A percentile compares a stretch with the other conserved stretches of the same genome.
Evolutionary conservation across 129 eudicot genomes (phyloP).

Genomic region (Cynara cardunculus): DNA sequence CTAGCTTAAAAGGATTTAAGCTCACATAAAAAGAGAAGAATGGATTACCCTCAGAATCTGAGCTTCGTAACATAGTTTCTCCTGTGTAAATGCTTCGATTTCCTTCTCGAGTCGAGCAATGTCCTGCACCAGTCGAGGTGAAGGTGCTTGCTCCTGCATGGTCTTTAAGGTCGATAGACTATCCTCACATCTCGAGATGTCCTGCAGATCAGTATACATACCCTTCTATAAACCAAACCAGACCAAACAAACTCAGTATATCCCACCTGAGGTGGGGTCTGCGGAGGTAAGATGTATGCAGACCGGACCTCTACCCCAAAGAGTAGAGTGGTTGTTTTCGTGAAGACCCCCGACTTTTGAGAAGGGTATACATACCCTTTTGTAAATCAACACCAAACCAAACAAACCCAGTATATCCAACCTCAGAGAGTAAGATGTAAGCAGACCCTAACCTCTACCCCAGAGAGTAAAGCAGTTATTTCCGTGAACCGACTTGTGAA

Average conservation of each 20-base stretch:
- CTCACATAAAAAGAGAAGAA: background rate
- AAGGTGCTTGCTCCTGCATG: conserved; percentile 75
- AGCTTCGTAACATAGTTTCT: conserved; percentile 90
- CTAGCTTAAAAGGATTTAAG: background rate
- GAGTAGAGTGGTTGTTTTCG: no score
- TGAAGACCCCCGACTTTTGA: background rate
- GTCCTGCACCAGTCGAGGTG: conserved; percentile 73
- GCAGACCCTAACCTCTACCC: background rate
- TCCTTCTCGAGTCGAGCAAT: conserved; percentile 81
- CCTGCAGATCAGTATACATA: conserved; percentile 42
- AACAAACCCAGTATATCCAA: background rate
- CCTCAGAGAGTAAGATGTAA: background rate
- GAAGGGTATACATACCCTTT: background rate
- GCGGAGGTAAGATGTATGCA: no score
- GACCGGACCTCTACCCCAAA: no score
- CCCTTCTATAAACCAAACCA: conserved; percentile 1
- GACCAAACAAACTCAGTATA: background rate
- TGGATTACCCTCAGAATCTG: conserved; percentile 77
- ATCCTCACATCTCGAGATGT: conserved; percentile 86
- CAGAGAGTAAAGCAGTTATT: background rate
- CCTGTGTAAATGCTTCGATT: conserved; percentile 69
- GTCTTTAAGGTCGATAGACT: conserved; percentile 60
- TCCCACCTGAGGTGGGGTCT: background rate
- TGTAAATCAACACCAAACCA: background rate
- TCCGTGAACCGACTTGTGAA: background rate